These are phyloP conservation scores for Lizonia empirigonia DNA, from an alignment of 2,329 filamentous ascomycete species.

Conservation along the genomic window DNA sequence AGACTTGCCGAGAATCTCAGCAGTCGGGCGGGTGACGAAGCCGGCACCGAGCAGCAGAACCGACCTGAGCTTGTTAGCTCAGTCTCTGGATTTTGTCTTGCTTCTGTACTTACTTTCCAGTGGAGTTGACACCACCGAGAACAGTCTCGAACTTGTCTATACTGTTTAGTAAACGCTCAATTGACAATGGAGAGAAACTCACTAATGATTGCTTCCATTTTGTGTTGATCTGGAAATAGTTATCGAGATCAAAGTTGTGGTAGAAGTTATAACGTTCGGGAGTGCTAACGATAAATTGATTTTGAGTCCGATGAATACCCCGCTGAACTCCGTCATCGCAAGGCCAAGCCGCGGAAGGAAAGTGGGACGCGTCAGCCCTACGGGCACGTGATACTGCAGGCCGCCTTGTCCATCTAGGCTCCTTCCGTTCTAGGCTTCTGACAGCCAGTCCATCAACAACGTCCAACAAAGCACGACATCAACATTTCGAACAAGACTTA, in stretches of 20 bases:
- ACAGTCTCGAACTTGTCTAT: conserved; percentile 42
- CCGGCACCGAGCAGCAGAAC: conserved; percentile 49
- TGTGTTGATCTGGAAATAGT: conserved; percentile 22
- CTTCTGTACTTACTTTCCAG: conserved; percentile 42
- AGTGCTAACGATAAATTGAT: conserved; percentile 14
- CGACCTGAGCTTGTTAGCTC: conserved; percentile 37
- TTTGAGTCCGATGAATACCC: conserved; percentile 38
- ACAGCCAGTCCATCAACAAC: conserved; percentile 21
- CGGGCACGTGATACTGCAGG: conserved; percentile 3
- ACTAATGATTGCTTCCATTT: conserved; percentile 49
- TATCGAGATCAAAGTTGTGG: conserved; percentile 19
- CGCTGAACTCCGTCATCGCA: conserved; percentile 43
- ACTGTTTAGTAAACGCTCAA: conserved; percentile 25
- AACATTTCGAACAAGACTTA: conserved; percentile 3
- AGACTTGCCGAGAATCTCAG: conserved; percentile 63
- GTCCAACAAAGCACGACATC: conserved; percentile 17
- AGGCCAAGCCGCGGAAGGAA: conserved; percentile 19
- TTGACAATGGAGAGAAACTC: conserved; percentile 5
- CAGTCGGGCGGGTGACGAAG: conserved; percentile 60
- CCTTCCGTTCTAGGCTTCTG: background rate
- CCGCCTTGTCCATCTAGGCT: background rate
- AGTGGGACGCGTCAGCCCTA: conserved; percentile 21
- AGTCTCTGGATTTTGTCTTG: background rate
- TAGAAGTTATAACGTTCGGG: conserved; percentile 31
- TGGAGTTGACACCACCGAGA: conserved; percentile 32